Conservation (phyloP, 352 stramenopile genomes). For the Thalassiosira livingstoniorum region DNA sequence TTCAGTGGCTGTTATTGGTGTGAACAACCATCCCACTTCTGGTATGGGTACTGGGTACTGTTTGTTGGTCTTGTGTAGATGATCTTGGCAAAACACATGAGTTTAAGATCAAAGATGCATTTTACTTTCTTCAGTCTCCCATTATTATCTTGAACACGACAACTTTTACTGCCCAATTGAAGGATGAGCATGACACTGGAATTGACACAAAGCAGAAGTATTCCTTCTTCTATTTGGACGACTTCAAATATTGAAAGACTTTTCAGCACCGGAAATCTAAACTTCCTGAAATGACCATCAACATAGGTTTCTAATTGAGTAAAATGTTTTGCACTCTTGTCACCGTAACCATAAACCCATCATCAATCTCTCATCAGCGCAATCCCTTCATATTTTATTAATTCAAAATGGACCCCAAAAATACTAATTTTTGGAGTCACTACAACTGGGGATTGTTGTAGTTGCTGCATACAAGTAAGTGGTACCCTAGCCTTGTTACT, state of each 20-base stretch:
- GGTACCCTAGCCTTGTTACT: too few relatives aligned
- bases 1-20: conserved; percentile 29
- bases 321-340: background rate
- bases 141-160: conserved; percentile 36
- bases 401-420: too few relatives aligned
- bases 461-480: too few relatives aligned
- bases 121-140: conserved; percentile 31
- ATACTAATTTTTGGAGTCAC: too few relatives aligned
- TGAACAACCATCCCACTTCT: background rate
- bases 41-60: conserved; percentile 25
- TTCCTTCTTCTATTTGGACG: conserved; percentile 30
- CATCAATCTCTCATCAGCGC: too few relatives aligned
- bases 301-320: conserved; percentile 8
- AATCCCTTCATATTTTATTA: too few relatives aligned
- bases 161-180: conserved; percentile 16
- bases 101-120: background rate
- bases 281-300: conserved; percentile 26
- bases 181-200: conserved; percentile 21
- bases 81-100: conserved; percentile 11
- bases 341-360: too few relatives aligned
- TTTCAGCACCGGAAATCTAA: conserved; percentile 24
- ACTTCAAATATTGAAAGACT: background rate
- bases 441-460: too few relatives aligned
- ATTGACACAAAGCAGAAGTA: conserved; percentile 3
- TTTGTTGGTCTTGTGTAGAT: conserved; percentile 24